Base-by-base conservation (phyloP, 106 monocot genomes). In the Acorus gramineus region DNA sequence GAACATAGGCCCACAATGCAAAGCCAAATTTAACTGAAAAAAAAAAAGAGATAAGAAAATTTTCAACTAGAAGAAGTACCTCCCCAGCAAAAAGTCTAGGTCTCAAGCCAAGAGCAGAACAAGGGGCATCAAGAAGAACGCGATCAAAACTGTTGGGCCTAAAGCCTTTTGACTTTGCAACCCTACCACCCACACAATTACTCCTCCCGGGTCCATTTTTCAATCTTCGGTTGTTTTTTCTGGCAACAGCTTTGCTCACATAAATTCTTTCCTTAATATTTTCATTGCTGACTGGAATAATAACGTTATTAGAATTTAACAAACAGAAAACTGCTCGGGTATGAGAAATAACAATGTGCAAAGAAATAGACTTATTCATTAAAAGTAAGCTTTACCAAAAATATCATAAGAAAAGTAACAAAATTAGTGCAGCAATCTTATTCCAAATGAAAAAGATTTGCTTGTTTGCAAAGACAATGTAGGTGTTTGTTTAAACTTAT, bases 101-200 rank as follows among this genome's bases (percentile, higher is more conserved):
- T 61, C 96, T 71, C 54, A 98, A 73, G 49, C 96, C 96, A 70
- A 98, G 87, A 50, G 96, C 96, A 83, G 96, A 98, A 74, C 91
- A 98, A 54, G 96, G 96, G 64, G 91, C 91, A 71, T 98, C 96
- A 63, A 98, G 83, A 66, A 98, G 81, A 67, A 98, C 91, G 42
- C 91, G 77, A 73, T 92, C 96, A 82, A 98, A 98, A 73, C 77
- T 85, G 57, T 86, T 69, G 46, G 96, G 88, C 10, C 62, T 45
- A 76, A 79, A 92, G 49, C 96, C 96, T 59, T 85, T 81, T 45
- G 92, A 92, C 52, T 55, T 86, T 64, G 69, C 79, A 66, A 78
- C 88, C 62, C 80, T 80, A 48, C 61, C 69, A 48, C 87, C 96
- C 2, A 53, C 59, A 52, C 57, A 51, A 63, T 96, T 69, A 77